Evolutionary conservation across 495 filamentous ascomycete species (phyloP).

Genomic region (Xylaria acuta): DNA sequence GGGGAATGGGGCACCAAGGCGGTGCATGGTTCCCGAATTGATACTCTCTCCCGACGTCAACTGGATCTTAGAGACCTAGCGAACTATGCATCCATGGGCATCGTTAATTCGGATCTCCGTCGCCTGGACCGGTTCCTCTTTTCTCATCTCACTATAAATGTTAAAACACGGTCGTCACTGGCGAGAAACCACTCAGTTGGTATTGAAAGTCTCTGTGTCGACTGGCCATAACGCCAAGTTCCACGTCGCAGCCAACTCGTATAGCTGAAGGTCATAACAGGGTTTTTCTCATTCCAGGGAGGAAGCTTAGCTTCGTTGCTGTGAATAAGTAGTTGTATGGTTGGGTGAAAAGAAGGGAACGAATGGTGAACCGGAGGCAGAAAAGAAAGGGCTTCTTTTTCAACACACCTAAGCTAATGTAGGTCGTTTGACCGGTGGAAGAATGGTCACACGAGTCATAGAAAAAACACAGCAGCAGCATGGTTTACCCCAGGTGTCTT

Average conservation of each 20-base stretch:
- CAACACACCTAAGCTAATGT: neutral
- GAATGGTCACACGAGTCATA: slow-evolving; percentile 3
- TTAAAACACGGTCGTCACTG: neutral
- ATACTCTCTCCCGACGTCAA: neutral
- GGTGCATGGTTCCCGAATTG: slow-evolving; percentile 3
- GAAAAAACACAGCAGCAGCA: neutral
- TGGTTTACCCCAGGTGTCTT: neutral
- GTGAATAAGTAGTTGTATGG: neutral
- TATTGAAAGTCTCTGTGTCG: neutral
- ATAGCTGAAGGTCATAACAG: neutral
- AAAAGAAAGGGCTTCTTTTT: neutral
- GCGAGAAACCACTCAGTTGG: neutral
- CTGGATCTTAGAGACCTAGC: slow-evolving; percentile 1
- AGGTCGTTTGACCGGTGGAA: slow-evolving; percentile 20
- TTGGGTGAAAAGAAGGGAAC: neutral
- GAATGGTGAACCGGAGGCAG: neutral
- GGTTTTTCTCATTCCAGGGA: neutral
- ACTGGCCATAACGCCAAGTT: neutral
- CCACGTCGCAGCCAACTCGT: neutral
- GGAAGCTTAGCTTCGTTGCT: neutral
- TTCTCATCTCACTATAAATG: neutral
- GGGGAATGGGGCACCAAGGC: slow-evolving; percentile 2
- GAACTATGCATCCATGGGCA: neutral
- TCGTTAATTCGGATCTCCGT: neutral
- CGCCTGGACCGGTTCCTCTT: neutral